phyloP scores from a whole-genome alignment of 495 filamentous ascomycete species.

The Darksidea phi region DNA sequence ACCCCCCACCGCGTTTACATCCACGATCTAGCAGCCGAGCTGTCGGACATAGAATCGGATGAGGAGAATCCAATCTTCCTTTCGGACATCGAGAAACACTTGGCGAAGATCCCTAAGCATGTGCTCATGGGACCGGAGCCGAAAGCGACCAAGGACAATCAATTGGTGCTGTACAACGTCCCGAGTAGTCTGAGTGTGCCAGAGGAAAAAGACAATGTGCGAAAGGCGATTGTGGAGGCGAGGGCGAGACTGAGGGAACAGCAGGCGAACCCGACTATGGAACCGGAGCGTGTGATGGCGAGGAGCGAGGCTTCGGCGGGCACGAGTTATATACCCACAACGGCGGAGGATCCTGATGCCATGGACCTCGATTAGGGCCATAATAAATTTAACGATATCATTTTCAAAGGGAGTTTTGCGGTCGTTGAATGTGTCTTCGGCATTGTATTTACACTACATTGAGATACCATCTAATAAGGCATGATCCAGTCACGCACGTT shows the following conservation, averaged over 20 bases:
- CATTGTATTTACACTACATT: constrained; percentile 10
- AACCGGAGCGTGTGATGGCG: constrained; percentile 5
- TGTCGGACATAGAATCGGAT: constrained; percentile 60
- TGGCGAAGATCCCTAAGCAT: constrained; percentile 68
- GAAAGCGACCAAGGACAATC: constrained; percentile 52
- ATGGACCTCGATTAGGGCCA: constrained; percentile 74
- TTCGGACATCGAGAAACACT: constrained; percentile 77
- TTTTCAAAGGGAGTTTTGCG: neutral
- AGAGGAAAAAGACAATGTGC: constrained; percentile 74
- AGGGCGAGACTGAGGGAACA: constrained; percentile 63
- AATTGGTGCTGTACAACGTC: constrained; percentile 79
- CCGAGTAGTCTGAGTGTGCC: constrained; percentile 74
- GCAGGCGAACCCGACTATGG: constrained; percentile 36
- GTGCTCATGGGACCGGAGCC: constrained; percentile 52
- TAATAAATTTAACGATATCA: too few species aligned
- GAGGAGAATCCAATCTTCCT: constrained; percentile 65
- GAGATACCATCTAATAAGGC: neutral
- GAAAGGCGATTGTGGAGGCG: constrained; percentile 83
- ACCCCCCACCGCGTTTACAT: constrained; percentile 86
- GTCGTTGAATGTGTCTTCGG: neutral
- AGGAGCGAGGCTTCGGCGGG: constrained; percentile 23
- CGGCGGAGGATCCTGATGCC: constrained; percentile 57
- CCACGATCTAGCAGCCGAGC: constrained; percentile 82
- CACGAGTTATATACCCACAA: constrained; percentile 17
- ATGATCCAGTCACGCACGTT: constrained; percentile 8